Evolutionary conservation across 306 rosid genomes (phyloP), one percentile per base, ranked within the genome.

Genomic region (Dalbergia cochinchinensis): DNA sequence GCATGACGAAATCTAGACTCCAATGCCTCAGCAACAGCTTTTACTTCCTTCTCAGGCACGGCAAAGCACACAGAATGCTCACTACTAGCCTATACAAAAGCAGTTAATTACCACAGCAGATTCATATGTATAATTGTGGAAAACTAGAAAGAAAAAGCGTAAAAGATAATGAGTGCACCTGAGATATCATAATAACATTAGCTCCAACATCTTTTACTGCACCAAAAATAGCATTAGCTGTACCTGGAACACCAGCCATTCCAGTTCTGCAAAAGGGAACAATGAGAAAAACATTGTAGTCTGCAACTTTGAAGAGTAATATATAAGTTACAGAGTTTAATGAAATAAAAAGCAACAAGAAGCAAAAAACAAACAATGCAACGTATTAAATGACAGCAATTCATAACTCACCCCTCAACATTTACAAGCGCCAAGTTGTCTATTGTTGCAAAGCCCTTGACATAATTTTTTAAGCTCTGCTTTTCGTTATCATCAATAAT

Each of bases 181-280:
- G 99, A 82, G 99, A 95, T 88, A 95, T 95, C 99, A 95, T 95
- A 78, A 95, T 89, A 87, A 93, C 99, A 90, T 95, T 95, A 67
- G 99, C 99, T 84, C 99, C 99, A 75, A 95, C 99, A 83, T 93
- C 97, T 83, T 95, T 95, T 71, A 93, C 99, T 5, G 91, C 94
- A 71, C 87, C 85, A 89, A 95, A 95, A 79, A 95, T 95, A 77
- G 89, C 84, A 83, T 91, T 83, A 50, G 99, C 97, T 34, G 99
- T 95, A 82, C 99, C 99, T 61, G 99, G 99, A 82, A 95, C 98
- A 85, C 99, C 99, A 62, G 99, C 99, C 99, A 95, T 93, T 65
- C 99, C 99, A 82, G 99, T 93, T 79, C 99, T 95, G 89, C 65
- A 71, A 83, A 70, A 58, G 31, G 62, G 59, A 82, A 68, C 48